Evolutionary conservation across 176 grass and related monocot genomes (phyloP).

Genomic region (Guadua angustifolia): DNA sequence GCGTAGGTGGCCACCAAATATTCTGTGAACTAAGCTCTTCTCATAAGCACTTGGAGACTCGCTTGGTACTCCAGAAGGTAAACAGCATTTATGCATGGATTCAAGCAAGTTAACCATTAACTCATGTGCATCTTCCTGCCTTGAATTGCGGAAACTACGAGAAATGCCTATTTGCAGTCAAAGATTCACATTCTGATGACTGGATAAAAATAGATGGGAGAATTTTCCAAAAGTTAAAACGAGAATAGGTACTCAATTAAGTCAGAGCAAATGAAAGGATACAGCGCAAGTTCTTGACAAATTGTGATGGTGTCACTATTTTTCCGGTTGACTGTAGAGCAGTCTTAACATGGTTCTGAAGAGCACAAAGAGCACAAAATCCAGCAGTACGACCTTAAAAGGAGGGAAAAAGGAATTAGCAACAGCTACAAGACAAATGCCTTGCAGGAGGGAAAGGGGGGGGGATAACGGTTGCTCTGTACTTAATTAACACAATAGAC

Average conservation of each 20-base stretch:
- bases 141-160: constrained; percentile 83
- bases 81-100: constrained; percentile 97
- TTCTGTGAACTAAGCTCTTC: constrained; percentile 95
- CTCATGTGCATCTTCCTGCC: constrained; percentile 98
- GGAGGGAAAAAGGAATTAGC: constrained; percentile 17
- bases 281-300: constrained; percentile 92
- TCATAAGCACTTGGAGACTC: constrained; percentile 92
- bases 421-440: background rate
- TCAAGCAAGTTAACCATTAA: constrained; percentile 99
- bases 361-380: constrained; percentile 97
- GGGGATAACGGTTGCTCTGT: background rate
- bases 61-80: constrained; percentile 85
- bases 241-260: constrained; percentile 9
- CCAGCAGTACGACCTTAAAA: constrained; percentile 72
- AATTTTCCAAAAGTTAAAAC: background rate
- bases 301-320: constrained; percentile 75
- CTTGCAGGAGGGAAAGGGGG: background rate
- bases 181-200: constrained; percentile 37
- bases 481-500: constrained; percentile 17
- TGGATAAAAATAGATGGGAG: background rate
- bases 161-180: constrained; percentile 75
- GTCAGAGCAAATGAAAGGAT: constrained; percentile 54
- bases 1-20: constrained; percentile 90
- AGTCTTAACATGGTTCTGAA: constrained; percentile 87
- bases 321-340: constrained; percentile 89